Conservation (phyloP, 305 asterid genomes). For the Rubia balearica region DNA sequence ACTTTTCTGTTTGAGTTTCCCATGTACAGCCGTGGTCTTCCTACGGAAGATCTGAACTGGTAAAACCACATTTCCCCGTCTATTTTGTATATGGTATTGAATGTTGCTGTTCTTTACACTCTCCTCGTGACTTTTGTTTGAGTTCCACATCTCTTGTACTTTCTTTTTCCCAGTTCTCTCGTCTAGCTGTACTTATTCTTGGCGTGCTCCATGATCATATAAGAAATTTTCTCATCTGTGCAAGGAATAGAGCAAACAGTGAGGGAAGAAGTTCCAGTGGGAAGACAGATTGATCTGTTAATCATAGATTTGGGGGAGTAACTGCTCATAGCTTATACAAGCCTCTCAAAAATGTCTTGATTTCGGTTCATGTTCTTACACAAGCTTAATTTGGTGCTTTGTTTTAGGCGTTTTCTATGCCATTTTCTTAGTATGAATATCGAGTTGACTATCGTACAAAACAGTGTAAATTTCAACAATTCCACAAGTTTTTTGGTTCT, state of each 20-base stretch:
- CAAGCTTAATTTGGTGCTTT: background rate
- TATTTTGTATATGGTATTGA: background rate
- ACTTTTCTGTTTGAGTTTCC: conserved; percentile 77
- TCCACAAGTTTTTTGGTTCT: too few species aligned
- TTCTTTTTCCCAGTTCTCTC: conserved; percentile 1
- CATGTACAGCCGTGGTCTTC: conserved; percentile 62
- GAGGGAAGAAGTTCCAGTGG: conserved; percentile 22
- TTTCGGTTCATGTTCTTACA: background rate
- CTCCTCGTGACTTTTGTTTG: background rate
- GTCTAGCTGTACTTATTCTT: background rate
- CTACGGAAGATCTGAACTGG: conserved; percentile 56
- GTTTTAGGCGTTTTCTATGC: background rate
- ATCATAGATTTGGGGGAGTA: background rate
- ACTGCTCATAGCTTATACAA: background rate
- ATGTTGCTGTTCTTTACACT: background rate
- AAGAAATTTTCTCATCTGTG: conserved; percentile 22
- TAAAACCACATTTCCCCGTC: conserved; percentile 21
- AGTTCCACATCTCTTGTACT: background rate
- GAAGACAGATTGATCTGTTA: conserved; percentile 32
- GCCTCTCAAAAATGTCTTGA: background rate
- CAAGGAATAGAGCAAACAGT: conserved; percentile 52
- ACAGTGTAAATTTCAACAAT: background rate
- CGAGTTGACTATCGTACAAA: background rate
- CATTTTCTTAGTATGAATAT: background rate
- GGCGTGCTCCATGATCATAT: background rate